Percentiles rank a stretch among this genome's conserved stretches.
Conservation (phyloP, 2,329 filamentous ascomycete species). For the Ascomycota sp. region DNA sequence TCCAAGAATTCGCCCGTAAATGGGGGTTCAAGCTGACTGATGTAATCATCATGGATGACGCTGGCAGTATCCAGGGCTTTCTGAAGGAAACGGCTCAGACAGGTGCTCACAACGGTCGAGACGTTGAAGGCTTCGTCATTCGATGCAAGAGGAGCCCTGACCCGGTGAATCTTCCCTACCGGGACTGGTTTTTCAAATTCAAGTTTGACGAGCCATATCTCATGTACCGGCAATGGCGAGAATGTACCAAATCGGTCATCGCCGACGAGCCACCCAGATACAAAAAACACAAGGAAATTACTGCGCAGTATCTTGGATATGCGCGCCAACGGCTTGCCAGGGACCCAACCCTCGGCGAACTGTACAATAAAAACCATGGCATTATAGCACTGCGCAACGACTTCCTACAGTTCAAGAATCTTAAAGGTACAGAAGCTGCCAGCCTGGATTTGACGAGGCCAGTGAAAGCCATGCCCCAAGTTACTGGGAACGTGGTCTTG, state of each 20-base stretch:
- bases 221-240: conserved; percentile 97
- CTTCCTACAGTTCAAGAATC: conserved; percentile 61
- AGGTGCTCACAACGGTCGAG: conserved; percentile 70
- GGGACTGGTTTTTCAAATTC: conserved; percentile 99
- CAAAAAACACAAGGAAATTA: conserved; percentile 76
- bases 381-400: conserved; percentile 81
- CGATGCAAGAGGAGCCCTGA: conserved; percentile 52
- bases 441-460: conserved; percentile 36
- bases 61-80: conserved; percentile 53
- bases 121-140: conserved; percentile 92
- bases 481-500: conserved; percentile 51
- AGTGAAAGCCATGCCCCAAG: conserved; percentile 23
- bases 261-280: conserved; percentile 47
- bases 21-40: conserved; percentile 91
- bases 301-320: conserved; percentile 71
- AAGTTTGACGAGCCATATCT: conserved; percentile 98
- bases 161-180: conserved; percentile 29
- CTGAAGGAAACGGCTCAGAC: conserved; percentile 70
- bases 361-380: conserved; percentile 73
- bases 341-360: conserved; percentile 42
- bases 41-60: conserved; percentile 52
- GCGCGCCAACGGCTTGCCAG: conserved; percentile 50
- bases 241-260: conserved; percentile 84
- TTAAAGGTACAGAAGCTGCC: conserved; percentile 78
- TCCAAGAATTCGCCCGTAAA: conserved; percentile 69